A percentile compares a stretch with the other conserved stretches of the same genome.
Evolutionary conservation across 1,284 basidiomycete species (phyloP).

Genomic region (Uromyces viciae-fabae): DNA sequence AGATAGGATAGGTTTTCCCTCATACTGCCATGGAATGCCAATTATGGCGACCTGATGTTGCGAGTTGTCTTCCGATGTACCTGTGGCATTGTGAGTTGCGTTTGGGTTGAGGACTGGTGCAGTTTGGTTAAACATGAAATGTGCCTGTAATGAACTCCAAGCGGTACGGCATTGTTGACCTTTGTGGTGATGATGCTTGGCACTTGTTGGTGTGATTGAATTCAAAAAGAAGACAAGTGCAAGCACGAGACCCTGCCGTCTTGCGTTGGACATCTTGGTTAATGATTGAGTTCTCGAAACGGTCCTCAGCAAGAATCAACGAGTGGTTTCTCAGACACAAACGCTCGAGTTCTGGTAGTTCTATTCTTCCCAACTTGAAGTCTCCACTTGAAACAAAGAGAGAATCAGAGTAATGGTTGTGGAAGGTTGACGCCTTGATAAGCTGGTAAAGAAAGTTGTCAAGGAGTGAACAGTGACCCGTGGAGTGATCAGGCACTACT

Average conservation of each 20-base stretch:
- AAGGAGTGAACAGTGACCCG: too few relatives aligned
- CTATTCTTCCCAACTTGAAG: too few relatives aligned
- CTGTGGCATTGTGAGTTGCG: not conserved
- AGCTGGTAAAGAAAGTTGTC: too few relatives aligned
- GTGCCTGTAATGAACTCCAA: not conserved
- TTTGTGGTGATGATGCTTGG: constrained; percentile 31
- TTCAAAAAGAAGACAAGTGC: not conserved
- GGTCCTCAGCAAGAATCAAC: not conserved
- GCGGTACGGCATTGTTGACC: constrained; percentile 19
- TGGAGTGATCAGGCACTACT: too few relatives aligned
- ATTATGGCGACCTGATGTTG: not conserved
- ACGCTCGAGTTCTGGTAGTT: too few relatives aligned
- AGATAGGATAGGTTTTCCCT: constrained; percentile 6
- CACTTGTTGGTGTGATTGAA: not conserved
- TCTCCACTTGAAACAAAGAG: too few relatives aligned
- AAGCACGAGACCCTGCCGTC: constrained; percentile 13
- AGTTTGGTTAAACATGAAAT: constrained; percentile 4
- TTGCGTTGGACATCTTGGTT: not conserved
- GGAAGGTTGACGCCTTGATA: too few relatives aligned
- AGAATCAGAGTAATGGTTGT: too few relatives aligned
- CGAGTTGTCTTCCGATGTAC: too few relatives aligned
- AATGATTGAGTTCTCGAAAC: not conserved
- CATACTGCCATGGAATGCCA: constrained; percentile 25
- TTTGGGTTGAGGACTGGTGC: not conserved
- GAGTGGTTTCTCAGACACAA: not conserved